A percentile compares a stretch with the other conserved stretches of the same genome.
Evolutionary conservation across 257 asterid genomes (phyloP).

Genomic region (Salvia splendens): DNA sequence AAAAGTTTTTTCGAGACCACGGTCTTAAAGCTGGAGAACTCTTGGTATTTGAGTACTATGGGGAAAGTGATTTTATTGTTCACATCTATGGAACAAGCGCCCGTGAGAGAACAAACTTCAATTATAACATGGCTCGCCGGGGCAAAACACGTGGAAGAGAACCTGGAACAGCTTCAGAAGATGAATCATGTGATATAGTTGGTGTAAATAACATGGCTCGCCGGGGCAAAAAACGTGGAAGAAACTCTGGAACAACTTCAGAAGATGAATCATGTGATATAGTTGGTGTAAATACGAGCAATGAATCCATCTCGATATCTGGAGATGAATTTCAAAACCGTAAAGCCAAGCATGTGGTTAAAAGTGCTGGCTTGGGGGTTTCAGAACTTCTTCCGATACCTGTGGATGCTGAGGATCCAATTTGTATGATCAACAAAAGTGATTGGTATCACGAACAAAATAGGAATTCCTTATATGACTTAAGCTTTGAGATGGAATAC

Average conservation of each 20-base stretch:
- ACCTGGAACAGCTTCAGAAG: constrained; percentile 20
- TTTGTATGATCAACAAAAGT: constrained; percentile 36
- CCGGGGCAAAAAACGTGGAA: constrained; percentile 18
- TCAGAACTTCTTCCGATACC: constrained; percentile 6
- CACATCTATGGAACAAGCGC: constrained; percentile 47
- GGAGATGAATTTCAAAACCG: constrained; percentile 24
- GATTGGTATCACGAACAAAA: constrained; percentile 34
- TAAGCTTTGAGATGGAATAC: constrained; percentile 49
- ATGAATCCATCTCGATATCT: constrained; percentile 26
- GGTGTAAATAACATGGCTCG: not conserved
- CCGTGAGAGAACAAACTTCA: constrained; percentile 34
- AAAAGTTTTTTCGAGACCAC: constrained; percentile 44
- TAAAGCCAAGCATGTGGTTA: constrained; percentile 13
- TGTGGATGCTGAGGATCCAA: constrained; percentile 33
- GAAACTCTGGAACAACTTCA: constrained; percentile 17
- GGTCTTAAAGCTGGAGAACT: constrained; percentile 45
- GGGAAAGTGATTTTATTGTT: constrained; percentile 50
- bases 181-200: constrained; percentile 18
- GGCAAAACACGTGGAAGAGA: constrained; percentile 22
- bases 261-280: constrained; percentile 23
- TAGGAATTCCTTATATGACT: constrained; percentile 37
- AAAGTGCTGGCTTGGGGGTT: constrained; percentile 17
- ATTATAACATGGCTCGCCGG: not conserved
- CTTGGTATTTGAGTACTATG: constrained; percentile 41
- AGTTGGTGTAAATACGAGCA: constrained; percentile 12